Base-by-base conservation (phyloP, 2,329 filamentous ascomycete species). In the Camillea tinctor region DNA sequence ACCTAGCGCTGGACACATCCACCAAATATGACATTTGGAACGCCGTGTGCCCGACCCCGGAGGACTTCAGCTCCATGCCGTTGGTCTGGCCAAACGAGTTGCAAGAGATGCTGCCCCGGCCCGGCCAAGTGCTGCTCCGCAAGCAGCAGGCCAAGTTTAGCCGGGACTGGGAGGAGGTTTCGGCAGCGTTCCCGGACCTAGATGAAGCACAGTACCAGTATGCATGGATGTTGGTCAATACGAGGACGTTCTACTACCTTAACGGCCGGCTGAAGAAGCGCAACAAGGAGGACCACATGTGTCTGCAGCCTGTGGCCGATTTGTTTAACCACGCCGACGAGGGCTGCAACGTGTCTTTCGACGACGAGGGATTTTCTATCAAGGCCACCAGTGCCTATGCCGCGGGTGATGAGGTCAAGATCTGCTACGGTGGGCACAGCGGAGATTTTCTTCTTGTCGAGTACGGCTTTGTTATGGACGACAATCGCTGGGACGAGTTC, bases 371-470 rank as follows among this genome's bases (percentile, higher is more conserved):
- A 5, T 91, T 86, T 74, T 79, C 77, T 22, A 79, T 91, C 52
- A 79, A 75, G 19, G 81, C 85, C 2, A 75, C 80, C 52, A 73
- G 76, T 1, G 69, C 76, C 0, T 87, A 89, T 68, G 72, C 71
- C 1, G 67, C 72, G 1, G 87, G 86, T 8, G 84, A 89, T 20
- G 90, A 93, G 74, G 76, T 93, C 1, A 84, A 82, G 61, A 85
- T 90, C 23, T 86, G 83, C 24, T 93, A 93, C 67, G 90, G 90
- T 2, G 72, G 80, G 1, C 90, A 93, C 71, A 82, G 82, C 24
- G 91, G 91, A 63, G 90, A 93, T 69, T 89, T 90, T 65, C 75
- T 93, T 19, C 80, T 93, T 2, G 82, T 85, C 0, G 89, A 92
- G 73, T 93, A 85, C 64, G 82, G 82, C 4, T 85, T 85, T 65